Evolutionary conservation across 805 yeast species (phyloP).

Genomic region (Kodamaea laetipori): DNA sequence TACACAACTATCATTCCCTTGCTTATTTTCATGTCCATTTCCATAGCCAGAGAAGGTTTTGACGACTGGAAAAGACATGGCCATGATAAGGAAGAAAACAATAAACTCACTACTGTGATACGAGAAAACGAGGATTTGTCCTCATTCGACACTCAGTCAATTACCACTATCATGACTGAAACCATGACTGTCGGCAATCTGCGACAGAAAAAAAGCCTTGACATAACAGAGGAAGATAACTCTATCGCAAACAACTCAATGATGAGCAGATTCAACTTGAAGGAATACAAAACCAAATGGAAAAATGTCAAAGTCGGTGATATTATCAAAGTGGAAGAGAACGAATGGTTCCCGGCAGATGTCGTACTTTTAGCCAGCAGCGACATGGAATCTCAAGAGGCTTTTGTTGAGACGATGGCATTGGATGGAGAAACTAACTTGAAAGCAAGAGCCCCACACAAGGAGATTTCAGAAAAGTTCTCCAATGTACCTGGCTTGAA

Average conservation of each 20-base stretch:
- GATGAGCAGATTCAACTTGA: slow-evolving; percentile 35
- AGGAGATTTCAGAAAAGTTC: slow-evolving; percentile 56
- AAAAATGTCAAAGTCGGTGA: slow-evolving; percentile 86
- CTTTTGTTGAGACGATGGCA: slow-evolving; percentile 93
- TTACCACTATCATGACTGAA: slow-evolving; percentile 42
- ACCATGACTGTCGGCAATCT: slow-evolving; percentile 25
- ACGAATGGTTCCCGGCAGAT: slow-evolving; percentile 97
- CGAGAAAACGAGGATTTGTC: slow-evolving; percentile 33
- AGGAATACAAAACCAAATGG: slow-evolving; percentile 55
- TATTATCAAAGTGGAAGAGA: slow-evolving; percentile 65
- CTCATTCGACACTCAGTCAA: slow-evolving; percentile 39
- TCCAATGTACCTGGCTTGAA: slow-evolving; percentile 53
- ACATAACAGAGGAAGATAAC: slow-evolving; percentile 8
- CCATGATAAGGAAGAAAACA: slow-evolving; percentile 84
- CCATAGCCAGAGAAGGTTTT: slow-evolving; percentile 89
- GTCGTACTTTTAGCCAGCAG: slow-evolving; percentile 69
- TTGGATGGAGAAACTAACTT: slow-evolving; percentile 96
- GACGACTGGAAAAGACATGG: slow-evolving; percentile 89
- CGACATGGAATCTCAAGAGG: slow-evolving; percentile 56
- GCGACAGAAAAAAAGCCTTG: not conserved
- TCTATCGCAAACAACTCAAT: slow-evolving; percentile 18
- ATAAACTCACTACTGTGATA: slow-evolving; percentile 34
- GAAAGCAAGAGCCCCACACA: slow-evolving; percentile 70
- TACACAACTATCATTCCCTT: slow-evolving; percentile 92
- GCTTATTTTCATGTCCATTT: slow-evolving; percentile 79